Conservation (phyloP, 1,284 basidiomycete genomes). For the Rhodotorula sp. region DNA sequence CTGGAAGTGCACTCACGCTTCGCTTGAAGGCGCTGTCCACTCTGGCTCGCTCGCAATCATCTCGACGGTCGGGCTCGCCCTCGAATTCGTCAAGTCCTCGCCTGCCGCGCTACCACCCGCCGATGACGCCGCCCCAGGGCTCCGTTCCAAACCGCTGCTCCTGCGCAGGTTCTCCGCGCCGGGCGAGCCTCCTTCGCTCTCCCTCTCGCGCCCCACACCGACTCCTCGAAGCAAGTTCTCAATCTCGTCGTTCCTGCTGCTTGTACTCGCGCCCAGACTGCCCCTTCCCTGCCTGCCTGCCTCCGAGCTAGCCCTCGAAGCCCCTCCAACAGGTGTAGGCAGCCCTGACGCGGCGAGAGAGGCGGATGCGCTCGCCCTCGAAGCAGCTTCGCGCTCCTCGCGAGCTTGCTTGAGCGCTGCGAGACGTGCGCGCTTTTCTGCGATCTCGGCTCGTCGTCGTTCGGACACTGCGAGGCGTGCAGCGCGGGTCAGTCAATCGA, state of each 20-base stretch:
- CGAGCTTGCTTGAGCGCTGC: constrained; percentile 74
- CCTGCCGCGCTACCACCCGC: neutral
- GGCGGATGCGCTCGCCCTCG: constrained; percentile 10
- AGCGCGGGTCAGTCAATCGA: neutral
- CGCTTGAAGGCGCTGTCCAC: neutral
- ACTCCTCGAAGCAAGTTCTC: constrained; percentile 35
- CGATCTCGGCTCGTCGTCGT: constrained; percentile 62
- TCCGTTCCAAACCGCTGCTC: constrained; percentile 2
- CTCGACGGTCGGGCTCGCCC: neutral
- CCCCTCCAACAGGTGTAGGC: neutral
- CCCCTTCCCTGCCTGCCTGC: constrained; percentile 6
- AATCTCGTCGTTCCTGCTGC: constrained; percentile 38
- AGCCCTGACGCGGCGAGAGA: constrained; percentile 4
- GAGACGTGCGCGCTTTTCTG: constrained; percentile 84
- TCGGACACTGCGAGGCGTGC: constrained; percentile 6
- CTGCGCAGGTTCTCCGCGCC: neutral
- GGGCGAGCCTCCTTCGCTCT: neutral
- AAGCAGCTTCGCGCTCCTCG: constrained; percentile 61
- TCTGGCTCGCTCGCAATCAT: neutral
- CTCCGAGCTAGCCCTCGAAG: neutral
- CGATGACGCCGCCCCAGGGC: constrained; percentile 10
- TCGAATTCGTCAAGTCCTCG: neutral
- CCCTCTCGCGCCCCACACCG: constrained; percentile 16
- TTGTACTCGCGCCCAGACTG: constrained; percentile 27
- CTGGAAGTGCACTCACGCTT: neutral